Conservation (phyloP, 2,329 filamentous ascomycete species). For the Pyrenochaeta sp. region DNA sequence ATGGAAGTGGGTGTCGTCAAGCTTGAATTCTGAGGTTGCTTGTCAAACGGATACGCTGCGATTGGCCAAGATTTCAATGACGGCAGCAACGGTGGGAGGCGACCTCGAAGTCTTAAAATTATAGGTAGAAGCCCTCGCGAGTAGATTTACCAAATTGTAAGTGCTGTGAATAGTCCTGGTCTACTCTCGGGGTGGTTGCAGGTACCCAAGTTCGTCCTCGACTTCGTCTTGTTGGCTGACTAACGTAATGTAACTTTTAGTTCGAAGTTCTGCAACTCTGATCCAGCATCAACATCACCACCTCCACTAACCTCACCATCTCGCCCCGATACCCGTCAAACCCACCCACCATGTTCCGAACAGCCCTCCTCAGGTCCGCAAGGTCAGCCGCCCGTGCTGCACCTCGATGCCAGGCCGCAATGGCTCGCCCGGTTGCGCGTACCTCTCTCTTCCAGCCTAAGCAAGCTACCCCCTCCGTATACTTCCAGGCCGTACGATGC, state of each 20-base stretch:
- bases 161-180: not conserved
- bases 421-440: constrained; percentile 68
- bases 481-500: constrained; percentile 76
- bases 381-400: constrained; percentile 58
- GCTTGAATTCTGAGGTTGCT: constrained; percentile 34
- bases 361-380: constrained; percentile 81
- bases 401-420: constrained; percentile 54
- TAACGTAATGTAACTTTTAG: constrained; percentile 20
- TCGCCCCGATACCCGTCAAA: constrained; percentile 26
- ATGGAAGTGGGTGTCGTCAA: constrained; percentile 30
- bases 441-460: constrained; percentile 69
- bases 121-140: not conserved
- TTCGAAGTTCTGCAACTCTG: constrained; percentile 28
- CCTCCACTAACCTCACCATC: constrained; percentile 35
- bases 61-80: constrained; percentile 40
- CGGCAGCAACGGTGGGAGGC: constrained; percentile 27
- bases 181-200: constrained; percentile 4
- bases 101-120: constrained; percentile 12
- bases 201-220: constrained; percentile 4
- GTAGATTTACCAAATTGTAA: not conserved
- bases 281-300: constrained; percentile 36
- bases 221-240: constrained; percentile 18
- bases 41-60: constrained; percentile 32
- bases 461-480: constrained; percentile 68
- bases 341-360: constrained; percentile 80